Conservation (phyloP, 2,329 filamentous ascomycete species). For the Fusarium armeniacum region DNA sequence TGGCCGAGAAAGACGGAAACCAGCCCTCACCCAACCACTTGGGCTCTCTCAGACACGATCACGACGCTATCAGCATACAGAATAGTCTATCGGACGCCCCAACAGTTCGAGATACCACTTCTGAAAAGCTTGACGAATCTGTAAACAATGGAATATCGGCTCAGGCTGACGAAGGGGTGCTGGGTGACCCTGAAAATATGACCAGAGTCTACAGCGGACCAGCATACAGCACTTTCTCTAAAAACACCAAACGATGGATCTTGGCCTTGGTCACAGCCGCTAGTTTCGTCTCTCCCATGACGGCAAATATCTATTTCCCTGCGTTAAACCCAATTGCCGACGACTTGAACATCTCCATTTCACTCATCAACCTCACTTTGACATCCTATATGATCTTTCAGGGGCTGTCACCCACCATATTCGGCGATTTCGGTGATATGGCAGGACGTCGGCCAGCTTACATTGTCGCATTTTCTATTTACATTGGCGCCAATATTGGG, state of each 20-base stretch:
- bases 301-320: conserved; percentile 70
- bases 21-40: conserved; percentile 9
- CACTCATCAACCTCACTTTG: conserved; percentile 63
- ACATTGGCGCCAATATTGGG: conserved; percentile 70
- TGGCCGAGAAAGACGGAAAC: conserved; percentile 28
- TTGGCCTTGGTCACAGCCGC: conserved; percentile 66
- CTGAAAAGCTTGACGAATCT: conserved; percentile 26
- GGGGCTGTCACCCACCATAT: conserved; percentile 71
- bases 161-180: conserved; percentile 22
- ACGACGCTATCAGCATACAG: conserved; percentile 21
- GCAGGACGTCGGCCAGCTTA: conserved; percentile 73
- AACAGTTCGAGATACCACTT: conserved; percentile 2
- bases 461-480: conserved; percentile 69
- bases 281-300: conserved; percentile 70
- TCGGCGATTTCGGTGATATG: conserved; percentile 73
- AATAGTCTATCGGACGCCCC: conserved; percentile 20
- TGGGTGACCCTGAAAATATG: conserved; percentile 41
- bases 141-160: conserved; percentile 1
- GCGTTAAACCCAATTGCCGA: conserved; percentile 58
- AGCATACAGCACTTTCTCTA: conserved; percentile 52
- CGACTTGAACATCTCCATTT: conserved; percentile 57
- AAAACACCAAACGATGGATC: conserved; percentile 64
- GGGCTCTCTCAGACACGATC: conserved; percentile 14
- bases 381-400: conserved; percentile 76
- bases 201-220: conserved; percentile 43